phyloP scores from a whole-genome alignment of 352 stramenopile genomes.

The Globisporangium apiculatum region DNA sequence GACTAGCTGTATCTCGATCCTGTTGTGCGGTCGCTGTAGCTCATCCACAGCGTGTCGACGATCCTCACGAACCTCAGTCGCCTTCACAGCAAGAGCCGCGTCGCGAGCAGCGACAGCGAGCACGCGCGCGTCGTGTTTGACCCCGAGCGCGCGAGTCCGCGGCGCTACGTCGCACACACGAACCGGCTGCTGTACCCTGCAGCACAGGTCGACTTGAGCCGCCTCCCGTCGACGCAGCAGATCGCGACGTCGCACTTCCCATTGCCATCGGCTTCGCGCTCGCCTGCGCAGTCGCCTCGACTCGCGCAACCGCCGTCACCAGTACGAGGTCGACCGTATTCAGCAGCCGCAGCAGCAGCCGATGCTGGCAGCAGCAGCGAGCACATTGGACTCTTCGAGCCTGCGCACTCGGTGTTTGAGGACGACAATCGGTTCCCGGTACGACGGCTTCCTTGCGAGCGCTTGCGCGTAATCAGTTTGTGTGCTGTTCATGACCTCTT shows the following conservation, averaged over 20 bases:
- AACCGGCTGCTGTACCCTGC: constrained; percentile 35
- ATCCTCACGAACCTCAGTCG: constrained; percentile 40
- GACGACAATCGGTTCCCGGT: constrained; percentile 42
- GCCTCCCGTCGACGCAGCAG: constrained; percentile 44
- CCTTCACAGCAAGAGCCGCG: constrained; percentile 16
- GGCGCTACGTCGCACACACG: constrained; percentile 19
- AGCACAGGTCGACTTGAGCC: constrained; percentile 39
- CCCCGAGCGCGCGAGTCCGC: constrained; percentile 13
- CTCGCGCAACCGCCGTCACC: not conserved
- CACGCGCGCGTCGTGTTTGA: constrained; percentile 8
- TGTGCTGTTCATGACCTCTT: not conserved
- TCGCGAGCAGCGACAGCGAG: constrained; percentile 3
- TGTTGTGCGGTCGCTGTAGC: constrained; percentile 11
- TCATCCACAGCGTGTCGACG: constrained; percentile 46
- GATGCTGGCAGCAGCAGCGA: no score
- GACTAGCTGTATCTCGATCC: no score
- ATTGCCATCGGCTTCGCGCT: not conserved
- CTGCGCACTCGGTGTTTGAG: constrained; percentile 7
- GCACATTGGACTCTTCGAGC: not conserved
- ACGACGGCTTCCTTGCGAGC: not conserved
- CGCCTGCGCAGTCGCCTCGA: not conserved
- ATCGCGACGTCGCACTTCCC: constrained; percentile 41
- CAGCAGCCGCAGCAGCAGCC: not conserved
- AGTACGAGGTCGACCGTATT: constrained; percentile 1
- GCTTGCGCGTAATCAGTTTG: no score